Percentiles rank a stretch among this genome's conserved stretches.
These are phyloP conservation scores for Erodium moschatum DNA, from an alignment of 441 rosid species.

Conservation along the genomic window DNA sequence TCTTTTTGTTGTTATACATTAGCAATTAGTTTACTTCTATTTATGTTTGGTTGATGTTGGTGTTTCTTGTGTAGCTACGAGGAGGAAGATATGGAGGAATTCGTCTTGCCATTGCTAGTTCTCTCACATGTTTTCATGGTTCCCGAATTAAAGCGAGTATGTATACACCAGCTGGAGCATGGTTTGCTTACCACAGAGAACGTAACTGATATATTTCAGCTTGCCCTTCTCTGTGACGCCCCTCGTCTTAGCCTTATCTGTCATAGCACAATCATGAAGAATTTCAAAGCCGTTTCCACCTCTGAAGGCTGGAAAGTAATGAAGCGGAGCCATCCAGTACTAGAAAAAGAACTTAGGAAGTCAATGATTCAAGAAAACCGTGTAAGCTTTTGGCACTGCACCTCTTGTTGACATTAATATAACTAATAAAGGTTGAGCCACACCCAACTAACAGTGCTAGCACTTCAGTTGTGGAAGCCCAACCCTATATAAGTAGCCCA, in stretches of 20 bases:
- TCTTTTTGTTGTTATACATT: neutral
- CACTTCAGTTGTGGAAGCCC: too few species aligned
- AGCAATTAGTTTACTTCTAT: neutral
- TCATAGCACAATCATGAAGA: constrained; percentile 55
- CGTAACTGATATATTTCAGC: constrained; percentile 34
- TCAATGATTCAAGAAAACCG: constrained; percentile 43
- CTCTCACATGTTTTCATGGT: constrained; percentile 18
- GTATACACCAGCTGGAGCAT: constrained; percentile 10
- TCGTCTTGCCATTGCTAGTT: constrained; percentile 17
- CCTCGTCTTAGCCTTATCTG: constrained; percentile 61
- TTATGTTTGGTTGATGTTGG: neutral
- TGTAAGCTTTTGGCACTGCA: constrained; percentile 26
- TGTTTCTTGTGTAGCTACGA: constrained; percentile 16
- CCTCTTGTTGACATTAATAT: too few species aligned
- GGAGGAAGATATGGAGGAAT: constrained; percentile 18
- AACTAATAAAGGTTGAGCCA: too few species aligned
- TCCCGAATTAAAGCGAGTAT: constrained; percentile 19
- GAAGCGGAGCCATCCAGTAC: constrained; percentile 70
- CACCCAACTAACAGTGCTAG: too few species aligned
- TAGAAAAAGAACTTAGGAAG: constrained; percentile 50
- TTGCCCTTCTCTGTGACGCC: constrained; percentile 76
- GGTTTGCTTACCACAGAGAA: constrained; percentile 13
- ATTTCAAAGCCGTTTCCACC: constrained; percentile 38
- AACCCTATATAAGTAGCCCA: too few species aligned
- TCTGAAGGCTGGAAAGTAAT: constrained; percentile 70